Percentiles rank a stretch among this genome's conserved stretches.
phyloP scores from a whole-genome alignment of 208 protist genomes.

The Acanthamoeba divionensis region DNA sequence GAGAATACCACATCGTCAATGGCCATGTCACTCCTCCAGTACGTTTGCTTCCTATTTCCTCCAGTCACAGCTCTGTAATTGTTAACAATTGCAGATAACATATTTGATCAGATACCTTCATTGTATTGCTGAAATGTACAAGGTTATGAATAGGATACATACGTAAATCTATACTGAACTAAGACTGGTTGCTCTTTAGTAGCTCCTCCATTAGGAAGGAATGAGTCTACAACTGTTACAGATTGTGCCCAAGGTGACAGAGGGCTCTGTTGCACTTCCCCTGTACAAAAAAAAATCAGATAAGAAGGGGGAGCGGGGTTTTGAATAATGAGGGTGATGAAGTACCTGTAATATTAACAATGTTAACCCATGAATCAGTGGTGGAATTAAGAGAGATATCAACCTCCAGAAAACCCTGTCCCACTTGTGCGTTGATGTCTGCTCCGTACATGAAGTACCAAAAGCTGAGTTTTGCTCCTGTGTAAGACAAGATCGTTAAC shows the following conservation, averaged over 20 bases:
- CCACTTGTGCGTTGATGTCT: not conserved
- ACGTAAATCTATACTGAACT: not conserved
- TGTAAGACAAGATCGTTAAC: not conserved
- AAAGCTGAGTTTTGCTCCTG: constrained; percentile 12
- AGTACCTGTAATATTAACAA: not conserved
- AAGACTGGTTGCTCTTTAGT: not conserved
- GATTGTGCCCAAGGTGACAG: not conserved
- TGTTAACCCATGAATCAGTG: not conserved
- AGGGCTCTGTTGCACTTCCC: not conserved
- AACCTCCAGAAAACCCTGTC: not conserved
- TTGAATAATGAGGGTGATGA: too few species aligned
- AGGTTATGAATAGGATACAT: too few species aligned
- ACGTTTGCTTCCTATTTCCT: not conserved
- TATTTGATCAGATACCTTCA: not conserved
- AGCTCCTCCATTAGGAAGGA: not conserved
- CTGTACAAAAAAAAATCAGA: too few species aligned
- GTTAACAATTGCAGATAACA: not conserved
- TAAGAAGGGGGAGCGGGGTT: too few species aligned
- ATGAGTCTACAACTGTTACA: not conserved
- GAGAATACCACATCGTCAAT: not conserved
- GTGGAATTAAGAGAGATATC: not conserved
- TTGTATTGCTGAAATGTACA: not conserved
- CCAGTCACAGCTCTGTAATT: not conserved
- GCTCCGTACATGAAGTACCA: constrained; percentile 26
- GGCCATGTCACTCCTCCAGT: constrained; percentile 2